These are phyloP conservation scores for Cercospora nicotianae DNA, from an alignment of 2,329 filamentous ascomycete species.

Conservation along the genomic window DNA sequence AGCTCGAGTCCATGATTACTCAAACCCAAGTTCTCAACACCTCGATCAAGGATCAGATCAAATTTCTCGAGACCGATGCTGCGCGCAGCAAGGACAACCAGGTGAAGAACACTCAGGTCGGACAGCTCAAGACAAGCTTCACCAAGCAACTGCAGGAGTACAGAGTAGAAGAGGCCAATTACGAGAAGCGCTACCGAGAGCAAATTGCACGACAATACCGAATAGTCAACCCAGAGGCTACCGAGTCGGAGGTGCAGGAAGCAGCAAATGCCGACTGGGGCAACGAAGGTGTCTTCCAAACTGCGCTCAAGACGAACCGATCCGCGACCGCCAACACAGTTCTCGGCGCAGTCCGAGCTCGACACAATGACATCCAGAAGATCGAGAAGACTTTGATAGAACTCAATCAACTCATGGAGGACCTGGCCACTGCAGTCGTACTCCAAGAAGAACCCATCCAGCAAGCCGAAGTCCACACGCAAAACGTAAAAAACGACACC, in stretches of 20 bases:
- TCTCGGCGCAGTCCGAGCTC: slow-evolving; percentile 74
- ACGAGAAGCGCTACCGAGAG: slow-evolving; percentile 70
- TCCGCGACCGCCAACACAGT: slow-evolving; percentile 70
- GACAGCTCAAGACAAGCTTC: slow-evolving; percentile 70
- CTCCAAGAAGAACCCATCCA: slow-evolving; percentile 67
- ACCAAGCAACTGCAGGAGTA: slow-evolving; percentile 70
- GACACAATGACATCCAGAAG: slow-evolving; percentile 78
- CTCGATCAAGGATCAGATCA: slow-evolving; percentile 77
- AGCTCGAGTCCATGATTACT: slow-evolving; percentile 66
- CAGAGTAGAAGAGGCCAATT: slow-evolving; percentile 68
- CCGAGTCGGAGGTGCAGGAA: slow-evolving; percentile 68
- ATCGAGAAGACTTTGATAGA: slow-evolving; percentile 75
- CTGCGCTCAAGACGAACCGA: slow-evolving; percentile 75
- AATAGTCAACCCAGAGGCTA: slow-evolving; percentile 71
- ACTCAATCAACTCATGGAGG: slow-evolving; percentile 68
- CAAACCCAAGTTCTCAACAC: slow-evolving; percentile 72
- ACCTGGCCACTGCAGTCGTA: slow-evolving; percentile 72
- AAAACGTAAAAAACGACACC: slow-evolving; percentile 65
- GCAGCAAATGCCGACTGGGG: slow-evolving; percentile 72
- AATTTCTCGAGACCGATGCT: slow-evolving; percentile 70
- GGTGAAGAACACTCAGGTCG: slow-evolving; percentile 69
- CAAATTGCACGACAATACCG: slow-evolving; percentile 78
- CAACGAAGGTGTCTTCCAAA: slow-evolving; percentile 78
- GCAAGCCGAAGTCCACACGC: slow-evolving; percentile 64
- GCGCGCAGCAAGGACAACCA: slow-evolving; percentile 62